Evolutionary conservation across 176 grass and related monocot genomes (phyloP), one percentile per base, ranked within the genome.

Genomic region (Coix lacrymajobi): DNA sequence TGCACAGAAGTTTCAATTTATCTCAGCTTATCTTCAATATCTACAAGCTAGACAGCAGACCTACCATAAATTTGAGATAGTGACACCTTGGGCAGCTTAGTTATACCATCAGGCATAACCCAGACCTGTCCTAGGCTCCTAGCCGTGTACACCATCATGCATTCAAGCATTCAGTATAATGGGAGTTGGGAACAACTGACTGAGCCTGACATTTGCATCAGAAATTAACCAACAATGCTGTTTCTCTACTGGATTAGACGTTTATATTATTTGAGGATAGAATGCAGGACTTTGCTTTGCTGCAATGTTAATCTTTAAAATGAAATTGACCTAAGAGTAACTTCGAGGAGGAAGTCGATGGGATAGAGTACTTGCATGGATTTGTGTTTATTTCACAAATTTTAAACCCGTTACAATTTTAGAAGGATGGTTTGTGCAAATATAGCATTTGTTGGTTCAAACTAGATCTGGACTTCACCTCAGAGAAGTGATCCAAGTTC

Each of bases 401-500:
- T 44, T 66, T 62, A 71, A 73, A 32, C 8, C 19, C 12, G 54
- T 15, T 81, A 81, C 46, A 88, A n/a, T 43, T 78, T 66, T 78
- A 78, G 45, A 84, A 44, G 26, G 39, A 81, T 79, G 32, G 52
- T 70, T 63, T 41, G 44, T 81, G 76, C 49, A 20, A 76, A 80
- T 44, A 37, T 24, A 83, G 62, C 80, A 69, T 33, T 84, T 71
- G 17, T 63, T 63, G 7, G 62, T 22, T 76, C 70, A 49, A 29
- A 36, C 29, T 63, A 69, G 69, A 68, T 87, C 81, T 87, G 52
- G 80, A 80, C 78, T 62, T 83, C 30, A 62, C 84, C 69, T 76
- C 75, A 24, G 69, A 34, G 30, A 41, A 16, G 10, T 74, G 75
- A 83, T 91, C 89, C 70, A 76, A 56, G 70, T 87, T 80, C 89